Evolutionary conservation across 257 asterid species (phyloP).

Genomic region (Solanum chilense): DNA sequence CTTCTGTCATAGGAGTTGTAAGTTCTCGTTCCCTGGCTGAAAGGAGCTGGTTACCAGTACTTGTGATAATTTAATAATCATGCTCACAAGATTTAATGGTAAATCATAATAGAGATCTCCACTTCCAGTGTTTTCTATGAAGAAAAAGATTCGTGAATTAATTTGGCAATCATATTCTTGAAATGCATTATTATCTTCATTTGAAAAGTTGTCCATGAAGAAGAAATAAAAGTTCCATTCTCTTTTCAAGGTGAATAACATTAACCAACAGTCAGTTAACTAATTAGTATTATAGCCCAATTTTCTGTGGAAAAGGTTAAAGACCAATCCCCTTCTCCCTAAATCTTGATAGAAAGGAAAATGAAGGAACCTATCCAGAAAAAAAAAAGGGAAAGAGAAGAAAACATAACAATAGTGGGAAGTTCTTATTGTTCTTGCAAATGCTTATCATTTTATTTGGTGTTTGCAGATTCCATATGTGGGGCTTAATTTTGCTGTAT

Average conservation of each 20-base stretch:
- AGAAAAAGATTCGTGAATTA: not conserved
- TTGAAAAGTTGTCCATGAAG: not conserved
- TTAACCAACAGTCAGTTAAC: not conserved
- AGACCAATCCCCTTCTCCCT: not conserved
- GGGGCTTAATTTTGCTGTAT: constrained; percentile 96
- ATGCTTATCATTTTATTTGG: not conserved
- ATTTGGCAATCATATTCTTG: not conserved
- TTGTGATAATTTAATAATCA: not conserved
- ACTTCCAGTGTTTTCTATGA: not conserved
- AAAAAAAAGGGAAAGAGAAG: not conserved
- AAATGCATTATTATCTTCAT: not conserved
- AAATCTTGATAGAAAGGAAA: not conserved
- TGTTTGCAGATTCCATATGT: constrained; percentile 82
- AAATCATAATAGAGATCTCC: not conserved
- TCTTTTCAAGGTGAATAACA: not conserved
- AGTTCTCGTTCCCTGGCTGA: constrained; percentile 20
- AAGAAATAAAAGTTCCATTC: not conserved
- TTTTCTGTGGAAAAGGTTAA: not conserved
- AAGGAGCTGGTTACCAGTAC: not conserved
- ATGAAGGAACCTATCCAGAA: not conserved
- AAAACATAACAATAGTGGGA: not conserved
- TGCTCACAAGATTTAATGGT: not conserved
- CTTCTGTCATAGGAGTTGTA: constrained; percentile 98
- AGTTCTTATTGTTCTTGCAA: not conserved
- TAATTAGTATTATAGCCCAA: not conserved